Base-by-base conservation (phyloP, 2,329 filamentous ascomycete species). In the Cladosporium oxysporum region DNA sequence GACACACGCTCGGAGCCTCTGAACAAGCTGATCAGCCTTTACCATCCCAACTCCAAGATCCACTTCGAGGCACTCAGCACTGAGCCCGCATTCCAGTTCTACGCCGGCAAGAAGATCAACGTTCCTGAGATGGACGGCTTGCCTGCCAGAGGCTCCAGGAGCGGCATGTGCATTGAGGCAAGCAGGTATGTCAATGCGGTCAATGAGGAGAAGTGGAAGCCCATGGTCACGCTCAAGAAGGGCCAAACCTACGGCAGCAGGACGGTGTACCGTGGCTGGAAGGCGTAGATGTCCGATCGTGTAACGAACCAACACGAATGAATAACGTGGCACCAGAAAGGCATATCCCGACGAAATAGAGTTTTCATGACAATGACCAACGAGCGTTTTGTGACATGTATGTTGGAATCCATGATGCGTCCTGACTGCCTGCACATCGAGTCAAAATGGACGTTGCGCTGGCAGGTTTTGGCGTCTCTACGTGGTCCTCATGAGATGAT, bases 41-140 rank as follows among this genome's bases (percentile, higher is more conserved):
- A 85, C 77, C 92, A 97, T 77, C 87, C 92, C 6, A 83, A 82
- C 59, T 90, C 88, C 31, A 87, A 88, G 69, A 84, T 97, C 70
- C 90, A 96, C 76, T 87, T 98, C 59, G 91, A 97, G 78, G 90
- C 97, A 6, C 83, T 88, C 74, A 95, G 91, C 82, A 98, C 94
- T 0, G 94, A 98, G 82, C 95, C 95, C 0, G 91, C 92, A 0
- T 98, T 97, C 83, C 94, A 98, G 79, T 96, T 97, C 81, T 98
- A 98, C 80, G 96, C 93, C 0, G 95, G 94, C 70, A 90, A 91
- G 75, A 90, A 88, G 75, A 93, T 96, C 70, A 82, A 95, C 72
- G 90, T 96, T 14, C 90, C 91, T 0, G 66, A 65, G 50, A 81
- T 83, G 26, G 83, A 81, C 35, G 83, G 82, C 2, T 78, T 86